Base-by-base conservation (phyloP, 352 stramenopile species). In the Phytophthora hybrid region DNA sequence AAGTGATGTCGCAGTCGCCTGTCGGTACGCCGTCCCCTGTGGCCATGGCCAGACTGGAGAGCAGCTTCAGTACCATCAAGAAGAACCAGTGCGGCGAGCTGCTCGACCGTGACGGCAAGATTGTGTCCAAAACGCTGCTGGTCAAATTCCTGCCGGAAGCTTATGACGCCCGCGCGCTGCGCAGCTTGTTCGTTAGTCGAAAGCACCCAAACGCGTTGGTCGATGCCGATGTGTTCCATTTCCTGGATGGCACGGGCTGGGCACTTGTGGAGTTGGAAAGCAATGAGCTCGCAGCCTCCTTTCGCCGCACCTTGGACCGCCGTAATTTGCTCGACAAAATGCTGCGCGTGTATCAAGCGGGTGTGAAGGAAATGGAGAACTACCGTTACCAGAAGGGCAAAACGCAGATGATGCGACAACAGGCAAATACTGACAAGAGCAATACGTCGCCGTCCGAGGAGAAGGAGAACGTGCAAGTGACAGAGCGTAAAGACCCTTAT, bases 161-260 rank as follows among this genome's bases (percentile, higher is more conserved):
- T 49, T 94, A 84, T 53, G 76, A 82, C 21, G 78, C 81, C 23
- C 19, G 61, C 11, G 57, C 73, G 0, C 60, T 93, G 5, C 83
- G 88, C 16, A 72, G 63, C 2, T 44, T 94, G 32, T 93, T 94
- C 39, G 53, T 84, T 1, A 80, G 63, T 56, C 70, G 78, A 26
- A 77, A 79, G 37, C 72, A 81, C 29, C 76, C 73, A 18, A 56
- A 77, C 18, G 76, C 82, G 16, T 49, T 96, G 3, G 64, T 85
- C 4, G 71, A 79, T 54, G 66, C 91, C 3, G 84, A 95, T 10
- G 63, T 92, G 19, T 94, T 96, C 66, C 84, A 89, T 39, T 92
- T 96, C 58, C 69, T 92, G 13, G 82, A 94, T 51, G 81, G 76
- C 13, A 88, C 78, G 0, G 85, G 88, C 6, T 96, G 90, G 90